A percentile compares a stretch with the other conserved stretches of the same genome.
Conservation (phyloP, 176 grass and related monocot species). For the Cymbopogon citratus region DNA sequence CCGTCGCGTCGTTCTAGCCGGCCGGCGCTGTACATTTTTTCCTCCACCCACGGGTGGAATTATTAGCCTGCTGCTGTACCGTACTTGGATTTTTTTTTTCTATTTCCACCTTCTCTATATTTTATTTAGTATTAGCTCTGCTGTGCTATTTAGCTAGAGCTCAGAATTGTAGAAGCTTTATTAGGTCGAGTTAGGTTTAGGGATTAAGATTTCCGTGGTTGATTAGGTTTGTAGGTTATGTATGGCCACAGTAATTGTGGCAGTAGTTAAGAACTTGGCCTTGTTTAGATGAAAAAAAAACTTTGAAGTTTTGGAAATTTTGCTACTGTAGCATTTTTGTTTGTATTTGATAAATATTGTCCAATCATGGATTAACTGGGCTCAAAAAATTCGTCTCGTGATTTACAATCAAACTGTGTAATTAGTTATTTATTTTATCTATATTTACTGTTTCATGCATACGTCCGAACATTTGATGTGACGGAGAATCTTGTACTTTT, state of each 20-base stretch:
- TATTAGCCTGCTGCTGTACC: conserved; percentile 34
- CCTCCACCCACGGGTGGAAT: neutral
- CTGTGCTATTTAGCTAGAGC: conserved; percentile 18
- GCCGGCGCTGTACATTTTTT: conserved; percentile 54
- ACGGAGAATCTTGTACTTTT: too few relatives aligned
- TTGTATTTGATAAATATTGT: too few relatives aligned
- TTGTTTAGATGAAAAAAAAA: too few relatives aligned
- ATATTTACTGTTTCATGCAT: too few relatives aligned
- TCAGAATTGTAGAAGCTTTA: conserved; percentile 31
- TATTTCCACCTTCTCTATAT: neutral
- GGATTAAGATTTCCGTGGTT: conserved; percentile 39
- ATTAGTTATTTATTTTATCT: too few relatives aligned
- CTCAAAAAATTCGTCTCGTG: too few relatives aligned
- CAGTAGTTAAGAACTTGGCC: neutral
- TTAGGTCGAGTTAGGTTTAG: conserved; percentile 44
- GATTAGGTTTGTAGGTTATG: conserved; percentile 16
- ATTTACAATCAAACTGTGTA: too few relatives aligned
- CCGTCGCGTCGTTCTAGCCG: conserved; percentile 66
- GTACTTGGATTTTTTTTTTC: conserved; percentile 27
- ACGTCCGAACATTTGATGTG: too few relatives aligned
- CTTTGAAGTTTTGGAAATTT: too few relatives aligned
- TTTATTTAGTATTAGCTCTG: neutral
- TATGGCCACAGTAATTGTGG: conserved; percentile 5
- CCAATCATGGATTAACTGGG: too few relatives aligned
- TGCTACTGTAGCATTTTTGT: too few relatives aligned